These are phyloP conservation scores for Pseudotsuga menziesii DNA, from an alignment of 75 land plant species.

Conservation along the genomic window DNA sequence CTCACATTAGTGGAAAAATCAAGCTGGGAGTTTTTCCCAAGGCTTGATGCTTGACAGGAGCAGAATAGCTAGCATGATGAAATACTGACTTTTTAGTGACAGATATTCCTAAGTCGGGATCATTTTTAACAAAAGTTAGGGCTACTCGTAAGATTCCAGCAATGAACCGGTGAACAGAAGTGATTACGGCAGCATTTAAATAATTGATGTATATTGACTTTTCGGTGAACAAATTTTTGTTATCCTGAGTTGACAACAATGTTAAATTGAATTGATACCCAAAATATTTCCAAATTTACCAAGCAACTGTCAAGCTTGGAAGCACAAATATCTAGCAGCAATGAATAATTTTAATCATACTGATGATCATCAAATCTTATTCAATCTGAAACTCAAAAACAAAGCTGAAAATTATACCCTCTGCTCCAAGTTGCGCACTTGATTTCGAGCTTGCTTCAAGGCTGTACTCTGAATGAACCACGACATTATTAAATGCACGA, in stretches of 20 bases:
- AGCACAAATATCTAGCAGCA: not conserved
- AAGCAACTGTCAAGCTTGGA: not conserved
- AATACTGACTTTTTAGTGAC: not conserved
- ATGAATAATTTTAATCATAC: not conserved
- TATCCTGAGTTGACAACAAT: not conserved
- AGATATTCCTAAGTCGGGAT: not conserved
- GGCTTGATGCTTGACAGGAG: too few species aligned
- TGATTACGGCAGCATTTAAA: not conserved
- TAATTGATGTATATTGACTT: not conserved
- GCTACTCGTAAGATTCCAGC: not conserved
- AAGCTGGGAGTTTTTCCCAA: too few species aligned
- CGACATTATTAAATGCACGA: not conserved
- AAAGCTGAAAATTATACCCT: conserved; percentile 31
- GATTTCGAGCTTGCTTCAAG: conserved; percentile 39
- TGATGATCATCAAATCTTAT: not conserved
- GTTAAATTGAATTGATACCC: not conserved
- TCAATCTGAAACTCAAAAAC: not conserved
- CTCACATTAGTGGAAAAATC: too few species aligned
- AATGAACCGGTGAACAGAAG: not conserved
- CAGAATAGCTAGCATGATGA: too few species aligned
- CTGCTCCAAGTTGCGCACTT: conserved; percentile 39
- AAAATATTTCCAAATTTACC: not conserved
- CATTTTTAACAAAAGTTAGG: not conserved
- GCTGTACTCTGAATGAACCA: conserved; percentile 32
- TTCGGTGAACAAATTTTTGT: not conserved